Evolutionary conservation across 139 green algal species (phyloP).

Genomic region (Chlamydomonas incerta): DNA sequence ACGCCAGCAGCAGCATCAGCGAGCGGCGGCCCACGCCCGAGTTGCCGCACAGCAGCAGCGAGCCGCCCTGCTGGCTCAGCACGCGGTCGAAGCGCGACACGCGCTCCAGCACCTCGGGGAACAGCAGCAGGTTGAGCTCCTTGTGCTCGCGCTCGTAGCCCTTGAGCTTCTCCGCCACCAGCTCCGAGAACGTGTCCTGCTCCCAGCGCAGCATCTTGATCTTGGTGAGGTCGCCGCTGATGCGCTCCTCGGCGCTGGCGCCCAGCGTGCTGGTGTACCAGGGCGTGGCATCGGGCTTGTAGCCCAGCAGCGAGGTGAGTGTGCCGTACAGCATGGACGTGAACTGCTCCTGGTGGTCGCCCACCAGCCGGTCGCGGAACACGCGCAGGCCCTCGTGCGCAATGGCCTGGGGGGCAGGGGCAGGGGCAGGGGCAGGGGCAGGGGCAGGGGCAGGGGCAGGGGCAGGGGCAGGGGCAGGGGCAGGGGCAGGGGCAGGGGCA

Average conservation of each 20-base stretch:
- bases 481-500: too few relatives aligned
- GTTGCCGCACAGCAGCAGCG: conserved; percentile 74
- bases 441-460: too few relatives aligned
- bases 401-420: conserved; percentile 61
- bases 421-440: too few relatives aligned
- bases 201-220: conserved; percentile 56
- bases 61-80: conserved; percentile 67
- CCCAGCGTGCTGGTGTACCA: conserved; percentile 58
- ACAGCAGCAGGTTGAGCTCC: conserved; percentile 73
- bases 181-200: conserved; percentile 58
- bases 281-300: conserved; percentile 21
- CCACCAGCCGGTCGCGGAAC: conserved; percentile 74
- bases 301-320: conserved; percentile 28
- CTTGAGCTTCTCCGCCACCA: conserved; percentile 70
- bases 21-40: conserved; percentile 70
- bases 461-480: too few relatives aligned
- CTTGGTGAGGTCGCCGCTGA: conserved; percentile 40
- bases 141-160: conserved; percentile 78
- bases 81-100: conserved; percentile 74
- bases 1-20: conserved; percentile 68
- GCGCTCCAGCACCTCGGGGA: conserved; percentile 72
- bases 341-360: conserved; percentile 36
- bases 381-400: conserved; percentile 66
- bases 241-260: conserved; percentile 50
- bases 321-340: neutral